Evolutionary conservation across 2,329 filamentous ascomycete genomes (phyloP).

Genomic region (Fusarium denticulatum): DNA sequence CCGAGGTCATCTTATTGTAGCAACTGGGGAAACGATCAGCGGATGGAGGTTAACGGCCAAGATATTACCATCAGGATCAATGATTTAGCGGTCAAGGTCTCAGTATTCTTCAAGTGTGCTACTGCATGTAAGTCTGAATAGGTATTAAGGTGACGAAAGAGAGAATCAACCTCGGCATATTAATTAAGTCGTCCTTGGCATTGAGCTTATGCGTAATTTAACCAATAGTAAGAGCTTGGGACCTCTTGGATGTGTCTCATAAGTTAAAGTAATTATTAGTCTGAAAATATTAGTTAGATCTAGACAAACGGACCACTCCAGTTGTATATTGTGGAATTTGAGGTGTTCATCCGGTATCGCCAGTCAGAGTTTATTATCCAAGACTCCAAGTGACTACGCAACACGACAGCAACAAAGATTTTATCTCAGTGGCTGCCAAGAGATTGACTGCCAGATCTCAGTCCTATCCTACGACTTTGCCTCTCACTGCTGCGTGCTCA

Average conservation of each 20-base stretch:
- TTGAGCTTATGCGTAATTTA: too few relatives aligned
- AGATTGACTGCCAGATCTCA: too few relatives aligned
- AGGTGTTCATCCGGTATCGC: too few relatives aligned
- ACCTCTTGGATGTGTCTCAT: rapidly evolving
- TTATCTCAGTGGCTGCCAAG: not conserved
- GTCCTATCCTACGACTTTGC: too few relatives aligned
- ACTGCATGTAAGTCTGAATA: rapidly evolving
- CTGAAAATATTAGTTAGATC: rapidly evolving
- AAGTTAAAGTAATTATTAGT: rapidly evolving
- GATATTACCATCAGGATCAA: not conserved
- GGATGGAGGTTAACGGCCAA: not conserved
- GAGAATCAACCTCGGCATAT: not conserved
- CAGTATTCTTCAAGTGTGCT: rapidly evolving
- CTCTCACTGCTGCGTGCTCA: too few relatives aligned
- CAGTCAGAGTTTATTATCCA: not conserved
- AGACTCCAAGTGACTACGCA: not conserved
- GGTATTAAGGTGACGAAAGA: not conserved
- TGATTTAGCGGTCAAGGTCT: not conserved
- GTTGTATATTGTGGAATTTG: too few relatives aligned
- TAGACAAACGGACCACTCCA: not conserved
- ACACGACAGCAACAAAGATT: not conserved
- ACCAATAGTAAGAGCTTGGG: not conserved
- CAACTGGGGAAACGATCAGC: not conserved
- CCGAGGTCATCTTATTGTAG: not conserved
- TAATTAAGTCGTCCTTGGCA: not conserved